These are phyloP conservation scores for Mucor mucedo DNA, from an alignment of 371 early-diverging fungal genomes.

Conservation along the genomic window DNA sequence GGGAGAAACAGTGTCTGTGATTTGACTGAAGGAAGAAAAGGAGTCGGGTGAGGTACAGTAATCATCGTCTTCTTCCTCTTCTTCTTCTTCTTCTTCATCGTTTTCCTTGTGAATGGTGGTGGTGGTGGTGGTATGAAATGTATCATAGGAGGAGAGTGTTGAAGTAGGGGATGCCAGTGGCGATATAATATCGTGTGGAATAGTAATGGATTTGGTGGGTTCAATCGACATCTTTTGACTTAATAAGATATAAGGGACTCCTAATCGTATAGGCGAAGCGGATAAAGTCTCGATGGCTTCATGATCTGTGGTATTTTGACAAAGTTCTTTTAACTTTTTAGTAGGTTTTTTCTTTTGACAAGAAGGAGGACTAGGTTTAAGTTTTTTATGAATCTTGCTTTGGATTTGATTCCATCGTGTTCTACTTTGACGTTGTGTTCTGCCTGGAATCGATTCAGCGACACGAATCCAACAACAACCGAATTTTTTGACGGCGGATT, in stretches of 20 bases:
- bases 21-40: conserved; percentile 9
- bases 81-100: not conserved
- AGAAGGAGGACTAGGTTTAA: not conserved
- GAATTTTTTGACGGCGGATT: conserved; percentile 40
- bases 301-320: too few relatives aligned
- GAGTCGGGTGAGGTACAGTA: conserved; percentile 18
- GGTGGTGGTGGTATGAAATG: too few relatives aligned
- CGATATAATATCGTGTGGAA: conserved; percentile 12
- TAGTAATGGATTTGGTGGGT: conserved; percentile 7
- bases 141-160: not conserved
- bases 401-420: conserved; percentile 61
- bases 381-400: conserved; percentile 26
- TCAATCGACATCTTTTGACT: not conserved
- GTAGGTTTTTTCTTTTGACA: not conserved
- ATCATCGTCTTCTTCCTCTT: conserved; percentile 15
- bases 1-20: not conserved
- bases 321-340: not conserved
- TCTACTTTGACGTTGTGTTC: conserved; percentile 69
- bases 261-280: conserved; percentile 22
- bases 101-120: not conserved
- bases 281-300: conserved; percentile 5
- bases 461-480: conserved; percentile 69
- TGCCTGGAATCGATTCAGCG: conserved; percentile 54
- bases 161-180: conserved; percentile 12
- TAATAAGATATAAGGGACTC: conserved; percentile 14